Conservation (phyloP, 768 basidiomycete genomes). For the Tylopilus sp. region DNA sequence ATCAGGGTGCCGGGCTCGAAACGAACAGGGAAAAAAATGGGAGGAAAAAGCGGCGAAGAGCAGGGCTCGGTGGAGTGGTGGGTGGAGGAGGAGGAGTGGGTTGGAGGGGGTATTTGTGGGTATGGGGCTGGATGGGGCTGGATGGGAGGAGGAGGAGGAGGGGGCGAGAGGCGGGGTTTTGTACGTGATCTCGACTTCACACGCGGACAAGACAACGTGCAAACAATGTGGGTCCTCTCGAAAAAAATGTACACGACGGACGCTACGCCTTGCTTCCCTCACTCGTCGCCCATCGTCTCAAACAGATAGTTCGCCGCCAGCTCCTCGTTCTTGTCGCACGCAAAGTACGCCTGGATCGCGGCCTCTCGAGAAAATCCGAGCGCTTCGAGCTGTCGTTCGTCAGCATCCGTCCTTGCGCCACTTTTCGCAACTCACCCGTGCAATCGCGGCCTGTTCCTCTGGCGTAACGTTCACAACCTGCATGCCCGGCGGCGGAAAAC, state of each 20-base stretch:
- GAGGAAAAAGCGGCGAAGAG: too few relatives aligned
- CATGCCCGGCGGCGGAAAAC: conserved; percentile 29
- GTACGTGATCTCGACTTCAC: conserved; percentile 32
- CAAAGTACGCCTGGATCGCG: conserved; percentile 89
- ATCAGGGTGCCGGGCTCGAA: conserved; percentile 8
- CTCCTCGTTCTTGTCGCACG: conserved; percentile 96
- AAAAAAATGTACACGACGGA: background rate
- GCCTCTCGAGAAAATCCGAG: conserved; percentile 83
- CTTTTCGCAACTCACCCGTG: conserved; percentile 59
- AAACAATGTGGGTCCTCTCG: conserved; percentile 24
- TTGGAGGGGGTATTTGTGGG: conserved; percentile 26
- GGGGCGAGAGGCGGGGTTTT: conserved; percentile 20
- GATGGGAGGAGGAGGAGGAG: conserved; percentile 6
- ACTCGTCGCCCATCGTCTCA: conserved; percentile 38
- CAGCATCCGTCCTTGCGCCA: background rate
- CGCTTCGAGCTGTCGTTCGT: conserved; percentile 59
- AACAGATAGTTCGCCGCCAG: conserved; percentile 93
- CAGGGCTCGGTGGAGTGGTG: too few relatives aligned
- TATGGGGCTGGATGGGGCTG: conserved; percentile 16
- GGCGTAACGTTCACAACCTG: conserved; percentile 71
- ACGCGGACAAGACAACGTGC: conserved; percentile 23
- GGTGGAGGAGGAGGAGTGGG: background rate
- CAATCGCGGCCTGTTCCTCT: conserved; percentile 87
- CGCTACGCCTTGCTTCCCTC: background rate
- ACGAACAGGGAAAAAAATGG: conserved; percentile 2